Base-by-base conservation (phyloP, 352 stramenopile genomes). In the Pythium angustatum region DNA sequence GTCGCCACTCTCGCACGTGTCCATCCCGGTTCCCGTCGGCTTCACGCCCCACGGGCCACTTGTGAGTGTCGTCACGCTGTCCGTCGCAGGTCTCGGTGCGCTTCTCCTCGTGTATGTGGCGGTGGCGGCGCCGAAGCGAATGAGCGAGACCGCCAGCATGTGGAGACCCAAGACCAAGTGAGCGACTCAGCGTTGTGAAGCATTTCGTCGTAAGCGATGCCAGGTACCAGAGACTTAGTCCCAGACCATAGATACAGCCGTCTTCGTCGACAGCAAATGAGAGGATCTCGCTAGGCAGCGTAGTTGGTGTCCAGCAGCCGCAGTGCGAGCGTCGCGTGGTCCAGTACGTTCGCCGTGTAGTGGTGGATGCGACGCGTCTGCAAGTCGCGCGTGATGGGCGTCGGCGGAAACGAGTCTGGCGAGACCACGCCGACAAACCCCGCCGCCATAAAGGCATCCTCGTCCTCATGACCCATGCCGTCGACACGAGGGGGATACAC, bases 371-470 rank as follows among this genome's bases (percentile, higher is more conserved):
- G 73, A 44, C 76, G 73, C n/a, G 81, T 88, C 41, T 92, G 83
- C 26, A 91, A 44, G 56, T 91, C 79, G 57, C 85, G 77, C 17
- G 81, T 91, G 67, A 91, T 86, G 6, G 85, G 85, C 44, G 85
- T 94, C 43, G 85, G 85, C n/a, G 85, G 81, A 45, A 94, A 86
- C n/a, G 83, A 92, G 12, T 87, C 85, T 0, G 85, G 85, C 9
- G 85, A 85, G 28, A 94, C 70, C 9, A 79, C 67, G 7, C 75
- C 83, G 24, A 89, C 61, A 50, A 85, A 75, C 0, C 69, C 67
- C 22, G 36, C 51, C 30, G 33, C 54, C n/a, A 68, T 52, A 17
- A 65, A 43, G 15, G 17, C 45, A 15, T 74, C 62, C 43, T 81
- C 70, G 21, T 74, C 59, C 43, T 81, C 70, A n/a, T 74, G 57